These are phyloP conservation scores for Coccomyxa sp. DNA, from an alignment of 139 green algal genomes.

Conservation along the genomic window DNA sequence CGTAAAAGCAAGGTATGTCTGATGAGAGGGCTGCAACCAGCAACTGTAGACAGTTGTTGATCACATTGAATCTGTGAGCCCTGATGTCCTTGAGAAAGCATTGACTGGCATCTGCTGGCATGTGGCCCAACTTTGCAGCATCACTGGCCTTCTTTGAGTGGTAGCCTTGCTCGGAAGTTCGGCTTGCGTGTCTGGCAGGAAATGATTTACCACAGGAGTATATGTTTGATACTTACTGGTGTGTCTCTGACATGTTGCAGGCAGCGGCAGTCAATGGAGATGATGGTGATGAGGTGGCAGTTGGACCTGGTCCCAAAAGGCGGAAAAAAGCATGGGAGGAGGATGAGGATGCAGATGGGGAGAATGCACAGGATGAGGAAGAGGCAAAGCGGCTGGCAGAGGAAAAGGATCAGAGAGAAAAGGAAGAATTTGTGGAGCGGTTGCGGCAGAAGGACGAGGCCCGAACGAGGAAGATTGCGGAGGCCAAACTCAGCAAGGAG, in stretches of 20 bases:
- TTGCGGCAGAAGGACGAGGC: constrained; percentile 58
- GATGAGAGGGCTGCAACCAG: too few relatives aligned
- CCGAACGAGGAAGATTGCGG: constrained; percentile 66
- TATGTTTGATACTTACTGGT: background rate
- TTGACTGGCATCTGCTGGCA: background rate
- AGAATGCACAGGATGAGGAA: constrained; percentile 21
- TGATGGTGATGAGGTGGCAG: background rate
- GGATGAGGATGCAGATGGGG: constrained; percentile 37
- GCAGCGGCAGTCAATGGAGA: constrained; percentile 11
- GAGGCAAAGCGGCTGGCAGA: constrained; percentile 28
- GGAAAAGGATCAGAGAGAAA: constrained; percentile 57
- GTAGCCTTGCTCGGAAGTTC: background rate
- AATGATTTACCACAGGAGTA: background rate
- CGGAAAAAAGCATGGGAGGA: constrained; percentile 66
- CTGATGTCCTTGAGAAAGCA: background rate
- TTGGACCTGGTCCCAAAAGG: constrained; percentile 2
- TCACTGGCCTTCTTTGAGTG: background rate
- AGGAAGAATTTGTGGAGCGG: constrained; percentile 87
- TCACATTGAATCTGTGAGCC: background rate
- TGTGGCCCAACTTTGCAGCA: background rate
- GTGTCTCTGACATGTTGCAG: constrained; percentile 1
- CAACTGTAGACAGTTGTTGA: background rate
- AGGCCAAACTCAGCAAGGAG: constrained; percentile 50
- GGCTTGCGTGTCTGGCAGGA: background rate
- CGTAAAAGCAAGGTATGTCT: constrained; percentile 4